phyloP scores from a whole-genome alignment of 2,329 filamentous ascomycete species.

The Colletotrichum higginsianum region DNA sequence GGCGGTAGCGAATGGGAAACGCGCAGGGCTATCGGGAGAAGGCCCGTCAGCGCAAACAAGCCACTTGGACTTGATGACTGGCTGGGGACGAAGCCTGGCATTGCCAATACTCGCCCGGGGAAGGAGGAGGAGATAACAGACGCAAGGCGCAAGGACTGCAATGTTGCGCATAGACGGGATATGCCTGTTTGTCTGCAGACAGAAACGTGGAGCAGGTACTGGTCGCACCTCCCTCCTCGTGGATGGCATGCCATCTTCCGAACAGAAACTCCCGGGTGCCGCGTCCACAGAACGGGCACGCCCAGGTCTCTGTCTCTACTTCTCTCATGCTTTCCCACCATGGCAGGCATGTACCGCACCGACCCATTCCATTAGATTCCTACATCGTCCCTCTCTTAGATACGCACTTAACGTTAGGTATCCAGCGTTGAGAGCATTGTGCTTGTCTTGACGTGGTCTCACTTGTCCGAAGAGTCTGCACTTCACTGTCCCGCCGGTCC shows the following conservation, averaged over 20 bases:
- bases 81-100: not conserved
- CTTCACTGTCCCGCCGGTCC: not conserved
- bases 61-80: constrained; percentile 1
- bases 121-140: not conserved
- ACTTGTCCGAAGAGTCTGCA: not conserved
- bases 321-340: not conserved
- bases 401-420: not conserved
- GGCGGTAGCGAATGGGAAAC: constrained; percentile 2
- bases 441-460: not conserved
- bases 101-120: not conserved
- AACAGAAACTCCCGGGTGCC: not conserved
- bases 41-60: constrained; percentile 15
- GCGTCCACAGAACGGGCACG: not conserved
- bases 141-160: not conserved
- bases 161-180: not conserved
- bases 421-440: not conserved
- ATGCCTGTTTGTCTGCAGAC: not conserved
- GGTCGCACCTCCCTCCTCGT: not conserved
- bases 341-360: not conserved
- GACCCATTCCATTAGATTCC: not conserved
- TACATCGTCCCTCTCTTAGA: not conserved
- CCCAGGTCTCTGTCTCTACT: not conserved
- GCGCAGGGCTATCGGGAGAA: not conserved
- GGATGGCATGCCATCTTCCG: not conserved
- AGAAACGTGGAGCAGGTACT: not conserved